Evolutionary conservation across 768 basidiomycete genomes (phyloP).

Genomic region (Imleria badia): DNA sequence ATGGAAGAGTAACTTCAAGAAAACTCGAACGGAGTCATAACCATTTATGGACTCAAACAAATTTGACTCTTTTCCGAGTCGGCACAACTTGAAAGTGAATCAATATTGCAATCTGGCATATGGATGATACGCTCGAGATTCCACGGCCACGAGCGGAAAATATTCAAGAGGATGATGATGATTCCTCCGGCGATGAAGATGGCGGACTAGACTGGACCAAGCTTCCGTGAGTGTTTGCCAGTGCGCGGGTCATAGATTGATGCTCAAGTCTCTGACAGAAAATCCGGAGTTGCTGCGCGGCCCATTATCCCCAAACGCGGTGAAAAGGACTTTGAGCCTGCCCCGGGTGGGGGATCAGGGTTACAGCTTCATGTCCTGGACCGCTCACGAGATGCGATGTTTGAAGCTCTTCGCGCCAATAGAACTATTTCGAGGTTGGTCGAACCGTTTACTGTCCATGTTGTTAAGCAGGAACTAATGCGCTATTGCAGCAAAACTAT

Average conservation of each 20-base stretch:
- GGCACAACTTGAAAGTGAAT: too few species aligned
- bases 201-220: constrained; percentile 82
- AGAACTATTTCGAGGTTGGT: constrained; percentile 75
- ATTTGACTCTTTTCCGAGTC: too few species aligned
- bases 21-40: neutral
- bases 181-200: constrained; percentile 73
- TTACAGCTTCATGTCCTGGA: constrained; percentile 82
- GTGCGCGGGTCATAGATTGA: constrained; percentile 6
- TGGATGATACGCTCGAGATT: constrained; percentile 64
- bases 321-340: constrained; percentile 96
- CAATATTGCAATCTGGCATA: too few species aligned
- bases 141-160: constrained; percentile 26
- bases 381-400: constrained; percentile 81
- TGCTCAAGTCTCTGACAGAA: constrained; percentile 14
- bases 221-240: constrained; percentile 47
- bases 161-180: constrained; percentile 34
- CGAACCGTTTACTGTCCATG: neutral
- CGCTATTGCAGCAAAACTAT: constrained; percentile 57
- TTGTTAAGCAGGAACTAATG: neutral
- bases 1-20: too few species aligned
- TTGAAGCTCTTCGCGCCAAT: constrained; percentile 70
- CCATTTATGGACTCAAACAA: too few species aligned
- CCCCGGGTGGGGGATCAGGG: constrained; percentile 57
- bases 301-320: constrained; percentile 92
- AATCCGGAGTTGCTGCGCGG: constrained; percentile 35